Evolutionary conservation across 2,329 filamentous ascomycete species (phyloP), one percentile per base, ranked within the genome.

Genomic region (Fusarium drepaniforme): DNA sequence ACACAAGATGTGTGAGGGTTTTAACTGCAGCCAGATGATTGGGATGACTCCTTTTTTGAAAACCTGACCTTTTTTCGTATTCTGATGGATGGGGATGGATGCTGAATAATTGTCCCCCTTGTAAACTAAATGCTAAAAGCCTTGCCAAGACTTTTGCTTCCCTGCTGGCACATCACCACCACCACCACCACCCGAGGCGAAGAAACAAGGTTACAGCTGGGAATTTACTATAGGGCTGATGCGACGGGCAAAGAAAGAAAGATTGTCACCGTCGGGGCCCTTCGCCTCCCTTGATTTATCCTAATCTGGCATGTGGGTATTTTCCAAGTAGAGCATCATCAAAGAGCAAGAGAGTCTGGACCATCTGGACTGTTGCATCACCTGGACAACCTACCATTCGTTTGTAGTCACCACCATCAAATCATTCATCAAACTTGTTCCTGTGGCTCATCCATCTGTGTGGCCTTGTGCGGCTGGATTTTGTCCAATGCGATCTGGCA

Each of bases 141-240:
- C 40, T 62, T 62, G 59, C 42, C 59, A 62, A 49, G 59, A 49
- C 42, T 13, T 46, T 35, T 33, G 38, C 30, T 46, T 25, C 59
- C 25, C 44, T 62, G 59, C 59, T 49, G 60, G 57, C 37, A 60
- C 37, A 42, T 28, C 23, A 28, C 18, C 38, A 28, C 37, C n/a
- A n/a, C n/a, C 28, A 46, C n/a, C 51, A 57, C 35, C 53, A 21
- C 28, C 28, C 28, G 28, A 35, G 15, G 49, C 28, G 25, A 28
- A 18, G 28, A 56, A 53, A 56, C 49, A 56, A 56, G 49, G 49
- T 56, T 56, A 56, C 49, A 56, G 49, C 18, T 56, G 49, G 16
- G 49, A 28, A 56, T 53, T 33, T 33, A 38, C 25, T 67, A 25
- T 68, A 75, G 63, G 73, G 66, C 73, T 75, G 73, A 67, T 68